phyloP scores from a whole-genome alignment of 441 rosid species.

The Francoa sonchifolia region DNA sequence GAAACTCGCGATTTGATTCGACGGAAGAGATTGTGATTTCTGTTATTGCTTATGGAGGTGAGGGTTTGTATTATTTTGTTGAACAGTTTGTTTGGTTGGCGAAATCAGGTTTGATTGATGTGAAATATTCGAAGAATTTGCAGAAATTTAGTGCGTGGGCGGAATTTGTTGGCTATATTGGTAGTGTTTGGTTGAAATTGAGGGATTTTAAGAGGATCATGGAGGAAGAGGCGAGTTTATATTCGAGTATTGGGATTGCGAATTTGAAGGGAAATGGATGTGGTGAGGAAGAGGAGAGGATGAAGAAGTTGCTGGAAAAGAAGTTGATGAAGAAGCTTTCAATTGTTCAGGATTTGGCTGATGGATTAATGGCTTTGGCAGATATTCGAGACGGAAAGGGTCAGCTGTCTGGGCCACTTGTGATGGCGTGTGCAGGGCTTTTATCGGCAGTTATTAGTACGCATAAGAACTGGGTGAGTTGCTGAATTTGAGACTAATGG shows the following conservation, averaged over 20 bases:
- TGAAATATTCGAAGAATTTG: slow-evolving; percentile 29
- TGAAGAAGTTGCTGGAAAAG: slow-evolving; percentile 53
- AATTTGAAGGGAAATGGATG: slow-evolving; percentile 30
- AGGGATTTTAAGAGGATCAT: slow-evolving; percentile 55
- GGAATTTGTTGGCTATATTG: slow-evolving; percentile 61
- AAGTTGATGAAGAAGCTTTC: slow-evolving; percentile 60
- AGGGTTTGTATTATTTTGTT: slow-evolving; percentile 72
- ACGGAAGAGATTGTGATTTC: slow-evolving; percentile 29
- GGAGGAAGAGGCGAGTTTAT: slow-evolving; percentile 40
- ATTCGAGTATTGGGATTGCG: slow-evolving; percentile 42
- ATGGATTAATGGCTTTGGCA: slow-evolving; percentile 65
- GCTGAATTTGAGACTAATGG: too few species aligned
- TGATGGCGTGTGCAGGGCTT: slow-evolving; percentile 62
- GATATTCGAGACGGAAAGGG: slow-evolving; percentile 74
- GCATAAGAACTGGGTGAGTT: slow-evolving; percentile 80
- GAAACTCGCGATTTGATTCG: slow-evolving; percentile 36
- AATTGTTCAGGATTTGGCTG: slow-evolving; percentile 71
- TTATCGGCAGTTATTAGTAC: slow-evolving; percentile 78
- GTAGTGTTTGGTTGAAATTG: slow-evolving; percentile 53
- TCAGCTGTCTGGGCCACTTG: slow-evolving; percentile 33
- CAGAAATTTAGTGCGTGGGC: slow-evolving; percentile 76
- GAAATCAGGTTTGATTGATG: slow-evolving; percentile 71
- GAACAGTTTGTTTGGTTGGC: slow-evolving; percentile 84
- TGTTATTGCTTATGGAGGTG: slow-evolving; percentile 69
- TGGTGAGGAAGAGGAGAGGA: slow-evolving; percentile 34